Conservation (phyloP, 306 rosid species). For the Rubus parviflorus region DNA sequence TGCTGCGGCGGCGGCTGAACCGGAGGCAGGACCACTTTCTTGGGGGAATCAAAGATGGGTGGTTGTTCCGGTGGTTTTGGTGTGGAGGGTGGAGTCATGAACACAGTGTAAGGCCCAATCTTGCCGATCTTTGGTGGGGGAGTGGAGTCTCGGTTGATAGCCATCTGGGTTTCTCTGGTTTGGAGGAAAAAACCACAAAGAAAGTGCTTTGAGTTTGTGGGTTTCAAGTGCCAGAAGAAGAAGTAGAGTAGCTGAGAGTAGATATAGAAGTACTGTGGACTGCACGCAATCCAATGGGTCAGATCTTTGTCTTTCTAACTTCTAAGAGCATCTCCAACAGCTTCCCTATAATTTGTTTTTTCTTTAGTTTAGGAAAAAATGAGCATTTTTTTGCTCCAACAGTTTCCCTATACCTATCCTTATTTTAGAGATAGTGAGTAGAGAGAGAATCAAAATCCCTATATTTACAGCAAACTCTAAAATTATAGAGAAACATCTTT, state of each 20-base stretch:
- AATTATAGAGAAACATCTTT: no score
- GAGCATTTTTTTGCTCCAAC: no score
- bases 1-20: slow-evolving; percentile 94
- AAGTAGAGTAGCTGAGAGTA: slow-evolving; percentile 6
- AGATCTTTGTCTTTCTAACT: slow-evolving; percentile 23
- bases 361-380: no score
- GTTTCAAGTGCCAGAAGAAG: not conserved
- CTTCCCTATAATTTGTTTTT: no score
- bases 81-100: slow-evolving; percentile 93
- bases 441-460: no score
- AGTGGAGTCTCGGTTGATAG: slow-evolving; percentile 63
- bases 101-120: slow-evolving; percentile 97
- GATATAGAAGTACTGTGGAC: slow-evolving; percentile 4
- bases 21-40: slow-evolving; percentile 58
- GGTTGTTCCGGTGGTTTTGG: slow-evolving; percentile 49
- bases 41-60: slow-evolving; percentile 56
- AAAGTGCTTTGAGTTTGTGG: not conserved
- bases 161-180: slow-evolving; percentile 45
- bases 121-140: slow-evolving; percentile 92
- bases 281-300: slow-evolving; percentile 45
- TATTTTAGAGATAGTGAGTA: no score
- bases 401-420: no score
- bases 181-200: slow-evolving; percentile 11
- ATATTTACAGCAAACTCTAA: no score
- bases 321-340: no score